phyloP scores from a whole-genome alignment of 108 stramenopile genomes.

The Nitzschia sp. region DNA sequence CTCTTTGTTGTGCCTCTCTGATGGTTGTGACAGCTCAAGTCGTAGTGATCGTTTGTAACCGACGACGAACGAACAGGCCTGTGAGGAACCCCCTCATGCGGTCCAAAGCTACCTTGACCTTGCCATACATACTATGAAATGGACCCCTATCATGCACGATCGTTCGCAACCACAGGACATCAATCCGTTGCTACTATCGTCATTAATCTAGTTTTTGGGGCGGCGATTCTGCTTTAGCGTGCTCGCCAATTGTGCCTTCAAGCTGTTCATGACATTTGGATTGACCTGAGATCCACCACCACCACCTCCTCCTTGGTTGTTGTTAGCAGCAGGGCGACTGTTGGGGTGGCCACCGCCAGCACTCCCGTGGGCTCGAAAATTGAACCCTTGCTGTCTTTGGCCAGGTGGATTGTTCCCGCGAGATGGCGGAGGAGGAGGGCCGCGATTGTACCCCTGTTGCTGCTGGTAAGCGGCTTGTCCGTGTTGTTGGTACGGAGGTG shows the following conservation, averaged over 20 bases:
- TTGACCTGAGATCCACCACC: conserved; percentile 23
- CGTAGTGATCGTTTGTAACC: too few species aligned
- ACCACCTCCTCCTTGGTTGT: conserved; percentile 4
- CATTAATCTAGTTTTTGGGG: background rate
- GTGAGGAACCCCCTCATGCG: too few species aligned
- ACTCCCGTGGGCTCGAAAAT: conserved; percentile 31
- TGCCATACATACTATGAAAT: too few species aligned
- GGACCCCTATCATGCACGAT: too few species aligned
- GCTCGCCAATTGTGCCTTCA: conserved; percentile 81
- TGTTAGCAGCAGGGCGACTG: conserved; percentile 14
- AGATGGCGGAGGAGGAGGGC: conserved; percentile 21
- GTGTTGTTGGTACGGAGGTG: conserved; percentile 24
- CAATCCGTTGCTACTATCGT: too few species aligned
- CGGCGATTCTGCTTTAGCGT: conserved; percentile 69
- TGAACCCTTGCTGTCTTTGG: conserved; percentile 24
- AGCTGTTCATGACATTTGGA: conserved; percentile 59
- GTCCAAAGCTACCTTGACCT: too few species aligned
- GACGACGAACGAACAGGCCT: too few species aligned
- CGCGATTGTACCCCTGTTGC: conserved; percentile 21
- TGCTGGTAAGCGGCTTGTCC: conserved; percentile 6
- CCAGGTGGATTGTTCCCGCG: conserved; percentile 15
- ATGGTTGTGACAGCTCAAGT: too few species aligned
- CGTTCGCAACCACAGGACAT: too few species aligned
- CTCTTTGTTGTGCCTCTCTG: too few species aligned
- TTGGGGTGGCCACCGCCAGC: background rate